Evolutionary conservation across 345 rosid genomes (phyloP), one percentile per base, ranked within the genome.

Genomic region (Orychophragmus violaceus): DNA sequence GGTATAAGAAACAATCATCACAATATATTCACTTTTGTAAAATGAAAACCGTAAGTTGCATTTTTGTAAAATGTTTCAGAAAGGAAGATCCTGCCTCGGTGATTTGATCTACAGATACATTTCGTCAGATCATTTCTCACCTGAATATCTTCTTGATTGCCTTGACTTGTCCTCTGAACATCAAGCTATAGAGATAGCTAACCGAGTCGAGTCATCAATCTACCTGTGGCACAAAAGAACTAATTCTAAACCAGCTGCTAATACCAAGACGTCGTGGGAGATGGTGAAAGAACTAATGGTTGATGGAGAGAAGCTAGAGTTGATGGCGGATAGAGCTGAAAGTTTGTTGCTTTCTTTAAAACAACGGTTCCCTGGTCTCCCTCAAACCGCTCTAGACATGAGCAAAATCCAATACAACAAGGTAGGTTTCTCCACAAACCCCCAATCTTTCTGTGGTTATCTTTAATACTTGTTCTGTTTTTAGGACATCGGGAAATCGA

Each of bases 331-430:
- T 66, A 75, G 96, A 77, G 96, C 96, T 12, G 96, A 94, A 74
- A 85, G 88, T 67, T 82, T 94, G 68, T 77, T 94, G 44, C 77
- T 94, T 70, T 84, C 88, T 76, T 66, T 94, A 76, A 94, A 89
- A 83, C 99, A 85, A 67, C 78, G 89, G 75, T 91, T 88, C 74
- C 95, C 96, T 0, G 93, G 93, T 54, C 91, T 94, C 30, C 95
- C 99, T 27, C 99, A 94, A 72, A 94, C 99, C 28, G 75, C 90
- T 52, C 75, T 91, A 60, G 97, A 95, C 80, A 90, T 82, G 93
- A 88, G 91, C 88, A 94, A 94, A 81, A 90, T 94, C 79, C 97
- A 90, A 78, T 84, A 64, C 82, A 94, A 91, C 82, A 94, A 82
- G 95, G 98, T 64, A 81, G 94, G 95, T 64, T 24, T 21, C 53